Evolutionary conservation across 495 filamentous ascomycete genomes (phyloP).

Genomic region (Cladorrhinum samala): DNA sequence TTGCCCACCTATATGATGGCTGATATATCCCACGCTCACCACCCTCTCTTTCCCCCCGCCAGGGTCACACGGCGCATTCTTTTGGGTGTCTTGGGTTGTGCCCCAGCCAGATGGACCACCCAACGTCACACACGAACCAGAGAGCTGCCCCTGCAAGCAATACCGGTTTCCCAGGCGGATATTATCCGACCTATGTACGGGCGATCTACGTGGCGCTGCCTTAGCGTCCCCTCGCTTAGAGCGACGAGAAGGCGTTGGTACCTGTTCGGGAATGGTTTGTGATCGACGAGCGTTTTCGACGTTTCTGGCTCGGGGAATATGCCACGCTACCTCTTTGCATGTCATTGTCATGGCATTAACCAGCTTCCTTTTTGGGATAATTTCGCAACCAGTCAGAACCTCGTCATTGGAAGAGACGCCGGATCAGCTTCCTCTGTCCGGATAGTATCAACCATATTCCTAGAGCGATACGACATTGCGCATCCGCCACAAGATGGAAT

Average conservation of each 20-base stretch:
- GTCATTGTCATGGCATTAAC: conserved; percentile 10
- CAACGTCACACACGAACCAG: conserved; percentile 16
- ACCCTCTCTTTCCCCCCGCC: not conserved
- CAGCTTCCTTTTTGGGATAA: conserved; percentile 26
- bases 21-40: conserved; percentile 16
- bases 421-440: not conserved
- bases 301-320: conserved; percentile 27
- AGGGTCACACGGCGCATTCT: conserved; percentile 9
- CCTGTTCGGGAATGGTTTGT: conserved; percentile 21
- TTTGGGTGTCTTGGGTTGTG: conserved; percentile 1
- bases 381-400: not conserved
- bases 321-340: conserved; percentile 20
- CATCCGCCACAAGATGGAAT: too few relatives aligned
- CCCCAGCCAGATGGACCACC: conserved; percentile 4
- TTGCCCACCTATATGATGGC: conserved; percentile 28
- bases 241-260: conserved; percentile 9
- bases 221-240: conserved; percentile 26
- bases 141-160: conserved; percentile 22
- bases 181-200: conserved; percentile 25
- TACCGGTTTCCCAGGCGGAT: conserved; percentile 28
- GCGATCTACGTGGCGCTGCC: conserved; percentile 30
- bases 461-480: not conserved
- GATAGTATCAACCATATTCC: not conserved
- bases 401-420: conserved; percentile 15
- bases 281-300: conserved; percentile 31